Conservation (phyloP, 805 yeast genomes). For the Zygosaccharomyces siamensis region DNA sequence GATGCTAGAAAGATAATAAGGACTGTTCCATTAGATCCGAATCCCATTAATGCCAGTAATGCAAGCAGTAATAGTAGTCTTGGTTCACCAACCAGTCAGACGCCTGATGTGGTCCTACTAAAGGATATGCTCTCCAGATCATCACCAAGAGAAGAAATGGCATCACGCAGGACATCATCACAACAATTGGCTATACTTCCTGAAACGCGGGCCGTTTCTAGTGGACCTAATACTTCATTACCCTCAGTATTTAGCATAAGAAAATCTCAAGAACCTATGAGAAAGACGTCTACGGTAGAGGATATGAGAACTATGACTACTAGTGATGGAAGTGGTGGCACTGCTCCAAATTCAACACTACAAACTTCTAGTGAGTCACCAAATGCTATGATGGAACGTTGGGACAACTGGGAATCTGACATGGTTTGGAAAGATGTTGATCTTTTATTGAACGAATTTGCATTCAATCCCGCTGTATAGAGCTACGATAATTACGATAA, state of each 20-base stretch:
- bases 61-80: conserved; percentile 19
- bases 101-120: conserved; percentile 19
- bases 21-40: conserved; percentile 79
- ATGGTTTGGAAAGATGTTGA: conserved; percentile 72
- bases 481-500: conserved; percentile 1
- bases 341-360: conserved; percentile 4
- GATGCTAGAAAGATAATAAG: conserved; percentile 70
- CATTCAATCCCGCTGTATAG: conserved; percentile 60
- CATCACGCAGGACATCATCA: background rate
- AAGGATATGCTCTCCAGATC: conserved; percentile 18
- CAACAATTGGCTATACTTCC: background rate
- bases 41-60: conserved; percentile 49
- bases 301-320: background rate
- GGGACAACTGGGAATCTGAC: conserved; percentile 43
- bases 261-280: conserved; percentile 2
- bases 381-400: conserved; percentile 31
- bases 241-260: conserved; percentile 7
- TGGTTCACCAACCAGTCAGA: conserved; percentile 16
- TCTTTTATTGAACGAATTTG: conserved; percentile 86
- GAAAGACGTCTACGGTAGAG: background rate
- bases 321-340: background rate
- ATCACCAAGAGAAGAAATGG: conserved; percentile 17
- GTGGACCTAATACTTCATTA: background rate
- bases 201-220: background rate
- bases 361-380: conserved; percentile 27